Evolutionary conservation across 139 green algal genomes (phyloP).

Genomic region (Auxenochlorella pyrenoidosa): DNA sequence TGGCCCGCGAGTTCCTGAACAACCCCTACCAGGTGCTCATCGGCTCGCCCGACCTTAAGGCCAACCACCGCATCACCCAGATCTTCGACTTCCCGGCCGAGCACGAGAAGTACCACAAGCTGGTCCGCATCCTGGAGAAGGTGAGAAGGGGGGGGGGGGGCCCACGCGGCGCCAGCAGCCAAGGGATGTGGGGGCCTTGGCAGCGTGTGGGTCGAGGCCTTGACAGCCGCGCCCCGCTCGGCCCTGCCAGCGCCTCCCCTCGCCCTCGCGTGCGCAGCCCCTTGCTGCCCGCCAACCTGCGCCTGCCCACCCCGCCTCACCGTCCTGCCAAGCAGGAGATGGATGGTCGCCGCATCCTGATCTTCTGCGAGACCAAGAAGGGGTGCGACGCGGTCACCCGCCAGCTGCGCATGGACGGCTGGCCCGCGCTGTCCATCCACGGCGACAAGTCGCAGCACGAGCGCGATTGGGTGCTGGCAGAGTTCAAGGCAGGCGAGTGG

Average conservation of each 20-base stretch:
- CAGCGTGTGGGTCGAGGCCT: no score
- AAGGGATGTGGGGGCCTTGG: no score
- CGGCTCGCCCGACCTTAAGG: slow-evolving; percentile 86
- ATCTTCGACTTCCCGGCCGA: slow-evolving; percentile 71
- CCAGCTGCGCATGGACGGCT: slow-evolving; percentile 87
- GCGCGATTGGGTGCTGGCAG: slow-evolving; percentile 90
- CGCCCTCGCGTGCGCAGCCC: no score
- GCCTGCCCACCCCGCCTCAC: neutral
- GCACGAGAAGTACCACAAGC: slow-evolving; percentile 61
- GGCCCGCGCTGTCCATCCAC: slow-evolving; percentile 88
- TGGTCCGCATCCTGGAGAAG: slow-evolving; percentile 63
- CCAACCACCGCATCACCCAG: slow-evolving; percentile 92
- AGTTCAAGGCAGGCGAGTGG: slow-evolving; percentile 81
- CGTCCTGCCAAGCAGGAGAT: slow-evolving; percentile 81
- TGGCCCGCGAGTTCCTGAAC: slow-evolving; percentile 88
- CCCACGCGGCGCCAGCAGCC: no score
- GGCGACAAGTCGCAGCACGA: slow-evolving; percentile 97
- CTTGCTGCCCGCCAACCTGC: no score
- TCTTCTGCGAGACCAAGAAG: slow-evolving; percentile 96
- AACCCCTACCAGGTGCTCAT: slow-evolving; percentile 89
- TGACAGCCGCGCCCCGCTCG: no score
- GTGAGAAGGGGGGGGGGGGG: neutral
- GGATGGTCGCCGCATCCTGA: slow-evolving; percentile 73
- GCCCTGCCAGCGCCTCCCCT: no score
- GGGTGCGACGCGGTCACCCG: slow-evolving; percentile 89